Evolutionary conservation across 805 yeast species (phyloP).

Genomic region (Candida koratica): DNA sequence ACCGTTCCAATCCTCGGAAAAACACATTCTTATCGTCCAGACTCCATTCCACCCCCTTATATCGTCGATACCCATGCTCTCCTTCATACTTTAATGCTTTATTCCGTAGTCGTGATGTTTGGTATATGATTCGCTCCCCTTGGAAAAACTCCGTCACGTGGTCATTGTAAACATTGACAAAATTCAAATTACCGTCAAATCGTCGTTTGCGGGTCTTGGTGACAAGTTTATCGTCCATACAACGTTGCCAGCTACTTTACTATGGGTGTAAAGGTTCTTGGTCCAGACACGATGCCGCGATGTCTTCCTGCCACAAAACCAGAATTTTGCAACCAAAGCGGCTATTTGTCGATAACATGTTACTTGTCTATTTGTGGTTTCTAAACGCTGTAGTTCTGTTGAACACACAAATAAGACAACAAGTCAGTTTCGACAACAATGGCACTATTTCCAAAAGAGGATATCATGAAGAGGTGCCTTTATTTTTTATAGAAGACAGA

Average conservation of each 20-base stretch:
- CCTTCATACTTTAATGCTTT: conserved; percentile 1
- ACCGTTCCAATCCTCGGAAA: conserved; percentile 46
- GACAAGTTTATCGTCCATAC: background rate
- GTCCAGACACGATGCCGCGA: background rate
- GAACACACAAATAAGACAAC: background rate
- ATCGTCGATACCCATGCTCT: conserved; percentile 9
- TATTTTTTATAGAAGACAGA: conserved; percentile 26
- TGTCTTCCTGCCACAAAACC: background rate
- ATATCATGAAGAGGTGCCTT: conserved; percentile 31
- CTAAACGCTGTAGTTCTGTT: background rate
- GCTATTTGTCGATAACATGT: conserved; percentile 1
- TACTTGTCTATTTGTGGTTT: conserved; percentile 1
- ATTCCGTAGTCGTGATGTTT: background rate
- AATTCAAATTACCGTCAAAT: conserved; percentile 28
- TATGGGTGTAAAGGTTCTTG: background rate
- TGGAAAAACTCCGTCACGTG: conserved; percentile 18
- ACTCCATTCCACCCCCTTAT: conserved; percentile 42
- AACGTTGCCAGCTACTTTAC: too few relatives aligned
- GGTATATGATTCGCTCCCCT: background rate
- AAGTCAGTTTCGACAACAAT: background rate
- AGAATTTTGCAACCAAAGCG: conserved; percentile 7
- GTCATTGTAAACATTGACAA: conserved; percentile 26
- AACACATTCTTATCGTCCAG: conserved; percentile 47
- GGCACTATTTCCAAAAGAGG: conserved; percentile 18
- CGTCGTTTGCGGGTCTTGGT: background rate